Evolutionary conservation across 345 rosid species (phyloP), one percentile per base, ranked within the genome.

Genomic region (Citrus reticulata): DNA sequence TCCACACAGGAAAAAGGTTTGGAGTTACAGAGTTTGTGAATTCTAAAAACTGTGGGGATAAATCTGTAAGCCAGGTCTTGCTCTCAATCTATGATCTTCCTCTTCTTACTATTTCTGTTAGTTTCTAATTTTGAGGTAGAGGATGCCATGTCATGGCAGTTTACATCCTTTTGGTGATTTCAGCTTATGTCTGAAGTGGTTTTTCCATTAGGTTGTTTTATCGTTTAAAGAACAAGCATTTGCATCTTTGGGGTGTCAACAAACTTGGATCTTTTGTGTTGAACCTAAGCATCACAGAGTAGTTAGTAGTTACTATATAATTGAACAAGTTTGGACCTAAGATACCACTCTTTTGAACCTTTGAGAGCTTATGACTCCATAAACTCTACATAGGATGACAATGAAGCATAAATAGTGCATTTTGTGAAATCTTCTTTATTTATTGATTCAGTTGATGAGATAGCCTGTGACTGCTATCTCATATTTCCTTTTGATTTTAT

Each of bases 21-120:
- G 97, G 98, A 63, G 81, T 93, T 42, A 90, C 97, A 16, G 97
- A 93, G 54, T 95, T 93, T 73, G 84, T 93, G 72, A 84, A 85
- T 84, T 57, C 92, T 42, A 87, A 72, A 82, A 85, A 89, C 40
- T 72, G 76, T 25, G 90, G 81, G 9, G 79, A 87, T 72, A 88
- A 83, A 80, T 73, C 93, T 65, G 82, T 86, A 70, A 89, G 94
- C 86, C 88, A 92, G 95, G 97, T 91, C 72, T 71, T 72, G 29
- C 57, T 75, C 73, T 66, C 27, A 40, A 46, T 62, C 29, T 29
- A 73, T 25, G 25, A 24, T 61, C 51, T 68, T 35, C 39, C 10
- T 13, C 42, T 67, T 75, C n/a, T 40, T 78, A 58, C 65, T 20
- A 4, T 30, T 17, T 54, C 17, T 46, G 51, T 46, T 46, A 29